A percentile compares a stretch with the other conserved stretches of the same genome.
Conservation (phyloP, 495 filamentous ascomycete genomes). For the Tuber microsphaerosporum region DNA sequence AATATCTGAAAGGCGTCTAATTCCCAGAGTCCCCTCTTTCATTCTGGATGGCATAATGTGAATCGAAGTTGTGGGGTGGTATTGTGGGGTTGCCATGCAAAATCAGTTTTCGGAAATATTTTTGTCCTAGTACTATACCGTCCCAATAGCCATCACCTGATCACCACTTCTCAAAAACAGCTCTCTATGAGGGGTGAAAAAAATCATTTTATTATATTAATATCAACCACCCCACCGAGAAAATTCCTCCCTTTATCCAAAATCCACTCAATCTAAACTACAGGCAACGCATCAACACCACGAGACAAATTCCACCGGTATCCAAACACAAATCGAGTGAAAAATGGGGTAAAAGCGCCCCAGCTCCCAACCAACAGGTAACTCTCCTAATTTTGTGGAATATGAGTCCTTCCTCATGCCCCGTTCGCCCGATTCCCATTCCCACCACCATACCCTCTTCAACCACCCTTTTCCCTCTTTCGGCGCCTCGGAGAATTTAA, state of each 20-base stretch:
- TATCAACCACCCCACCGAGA: not conserved
- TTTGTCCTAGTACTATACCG: too few species aligned
- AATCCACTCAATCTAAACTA: not conserved
- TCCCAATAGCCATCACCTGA: not conserved
- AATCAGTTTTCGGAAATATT: too few species aligned
- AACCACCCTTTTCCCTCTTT: slow-evolving; percentile 50
- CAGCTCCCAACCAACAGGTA: not conserved
- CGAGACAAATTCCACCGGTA: not conserved
- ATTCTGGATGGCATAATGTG: too few species aligned
- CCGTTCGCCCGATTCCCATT: slow-evolving; percentile 12
- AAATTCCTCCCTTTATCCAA: not conserved
- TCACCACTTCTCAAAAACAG: not conserved
- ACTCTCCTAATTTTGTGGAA: not conserved
- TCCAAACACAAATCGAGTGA: slow-evolving; percentile 10
- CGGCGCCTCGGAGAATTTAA: slow-evolving; percentile 55
- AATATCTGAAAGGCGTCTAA: too few species aligned
- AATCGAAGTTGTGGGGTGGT: too few species aligned
- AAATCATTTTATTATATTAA: not conserved
- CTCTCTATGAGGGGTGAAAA: not conserved
- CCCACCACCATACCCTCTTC: slow-evolving; percentile 41
- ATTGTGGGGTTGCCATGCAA: too few species aligned
- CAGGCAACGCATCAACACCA: not conserved
- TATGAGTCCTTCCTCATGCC: not conserved
- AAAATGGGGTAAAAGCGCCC: slow-evolving; percentile 8
- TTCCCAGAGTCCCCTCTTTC: too few species aligned